Base-by-base conservation (phyloP, 2,329 filamentous ascomycete species). In the Hymenoscyphus albidus region DNA sequence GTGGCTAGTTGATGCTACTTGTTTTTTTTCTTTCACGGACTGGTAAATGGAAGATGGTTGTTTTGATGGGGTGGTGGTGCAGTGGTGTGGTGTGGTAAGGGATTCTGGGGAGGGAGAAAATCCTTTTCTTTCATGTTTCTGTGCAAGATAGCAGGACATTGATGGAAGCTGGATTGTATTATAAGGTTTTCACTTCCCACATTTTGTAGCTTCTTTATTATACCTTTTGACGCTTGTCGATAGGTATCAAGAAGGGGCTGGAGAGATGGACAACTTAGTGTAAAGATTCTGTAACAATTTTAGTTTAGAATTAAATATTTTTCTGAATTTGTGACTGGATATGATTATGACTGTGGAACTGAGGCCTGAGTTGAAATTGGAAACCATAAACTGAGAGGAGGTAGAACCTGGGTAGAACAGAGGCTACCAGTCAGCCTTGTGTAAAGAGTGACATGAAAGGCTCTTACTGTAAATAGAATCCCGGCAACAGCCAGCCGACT, bases 231-330 rank as follows among this genome's bases (percentile, higher is more conserved):
- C 35, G 5, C 9, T 7, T 35, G 35, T 35, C 5, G 9, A 10
- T 35, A 1, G 35, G 35, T 6, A 27, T 27, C 9, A 35, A 10
- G 5, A 35, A 35, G 35, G 22, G 9, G 48, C 18, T 27, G 48
- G 22, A 22, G 48, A 22, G 48, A 54, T 27, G 48, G n/a, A 54
- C 13, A n/a, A 60, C 58, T 38, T 57, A 27, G 18, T 61, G 44
- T 61, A 61, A 44, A 61, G 39, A 61, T 55, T 48, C 42, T 61
- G 59, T 61, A 61, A 61, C 31, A 61, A 42, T 54, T 57, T 61
- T 48, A 55, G 59, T 61, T 39, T 61, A 54, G 42, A 39, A 31
- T 61, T 51, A 54, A 56, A 44, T 44, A 44, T 44, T 44, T 44
- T 44, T 16, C 42, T 44, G 42, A 44, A n/a, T n/a, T 44, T 44